A percentile compares a stretch with the other conserved stretches of the same genome.
Conservation (phyloP, 768 basidiomycete species). For the Russula lepida region DNA sequence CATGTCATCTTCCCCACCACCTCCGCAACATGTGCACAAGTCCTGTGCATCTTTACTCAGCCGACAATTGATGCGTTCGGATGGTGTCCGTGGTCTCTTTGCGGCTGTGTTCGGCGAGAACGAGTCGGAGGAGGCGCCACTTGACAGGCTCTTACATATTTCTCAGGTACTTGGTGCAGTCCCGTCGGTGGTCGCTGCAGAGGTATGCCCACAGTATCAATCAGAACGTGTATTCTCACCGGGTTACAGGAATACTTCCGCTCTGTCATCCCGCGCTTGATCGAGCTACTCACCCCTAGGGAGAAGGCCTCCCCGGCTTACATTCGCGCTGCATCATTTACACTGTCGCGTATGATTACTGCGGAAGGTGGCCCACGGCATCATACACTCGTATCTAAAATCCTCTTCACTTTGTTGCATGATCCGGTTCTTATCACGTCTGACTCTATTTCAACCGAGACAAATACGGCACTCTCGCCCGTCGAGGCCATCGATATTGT, state of each 20-base stretch:
- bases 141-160: slow-evolving; percentile 70
- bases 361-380: slow-evolving; percentile 28
- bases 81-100: slow-evolving; percentile 63
- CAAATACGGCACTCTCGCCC: slow-evolving; percentile 22
- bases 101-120: slow-evolving; percentile 62
- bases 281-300: slow-evolving; percentile 39
- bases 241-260: slow-evolving; percentile 50
- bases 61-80: slow-evolving; percentile 58
- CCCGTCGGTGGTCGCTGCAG: slow-evolving; percentile 44
- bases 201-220: slow-evolving; percentile 35
- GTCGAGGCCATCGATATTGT: slow-evolving; percentile 42
- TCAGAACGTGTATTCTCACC: not conserved
- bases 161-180: slow-evolving; percentile 54
- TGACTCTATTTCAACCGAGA: slow-evolving; percentile 1
- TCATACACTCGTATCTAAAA: slow-evolving; percentile 26
- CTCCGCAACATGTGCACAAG: slow-evolving; percentile 45
- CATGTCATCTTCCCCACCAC: slow-evolving; percentile 37
- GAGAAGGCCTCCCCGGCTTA: slow-evolving; percentile 35
- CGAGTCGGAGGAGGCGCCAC: slow-evolving; percentile 44
- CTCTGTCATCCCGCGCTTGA: slow-evolving; percentile 45
- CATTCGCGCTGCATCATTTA: slow-evolving; percentile 56
- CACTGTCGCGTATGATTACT: slow-evolving; percentile 56
- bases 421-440: slow-evolving; percentile 33
- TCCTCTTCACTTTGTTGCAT: slow-evolving; percentile 46
- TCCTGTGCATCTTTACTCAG: slow-evolving; percentile 57